Conservation (phyloP, 768 basidiomycete species). For the Lanmaoa pseudosensibilis region DNA sequence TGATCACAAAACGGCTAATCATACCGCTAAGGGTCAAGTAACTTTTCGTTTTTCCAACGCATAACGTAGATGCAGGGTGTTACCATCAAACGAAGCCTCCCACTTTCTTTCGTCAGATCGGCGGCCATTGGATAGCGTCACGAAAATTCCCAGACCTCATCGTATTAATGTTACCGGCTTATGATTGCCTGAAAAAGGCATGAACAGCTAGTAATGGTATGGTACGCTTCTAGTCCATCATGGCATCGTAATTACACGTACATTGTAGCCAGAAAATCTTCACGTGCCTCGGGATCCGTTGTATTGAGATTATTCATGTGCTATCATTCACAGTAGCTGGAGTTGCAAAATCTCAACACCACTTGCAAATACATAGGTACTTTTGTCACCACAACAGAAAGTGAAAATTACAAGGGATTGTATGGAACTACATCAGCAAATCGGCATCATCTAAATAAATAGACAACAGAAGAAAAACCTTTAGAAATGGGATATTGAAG, state of each 20-base stretch:
- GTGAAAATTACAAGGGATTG: not conserved
- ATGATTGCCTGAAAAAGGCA: too few relatives aligned
- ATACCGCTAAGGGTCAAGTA: not conserved
- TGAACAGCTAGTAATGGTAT: too few relatives aligned
- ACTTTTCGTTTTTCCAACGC: slow-evolving; percentile 15
- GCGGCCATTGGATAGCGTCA: not conserved
- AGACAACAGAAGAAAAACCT: not conserved
- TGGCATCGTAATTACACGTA: too few relatives aligned
- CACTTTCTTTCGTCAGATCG: not conserved
- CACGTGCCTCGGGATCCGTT: too few relatives aligned
- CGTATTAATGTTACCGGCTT: not conserved
- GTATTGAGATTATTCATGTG: too few relatives aligned
- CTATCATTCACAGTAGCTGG: too few relatives aligned
- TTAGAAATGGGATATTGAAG: not conserved
- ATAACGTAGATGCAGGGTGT: not conserved
- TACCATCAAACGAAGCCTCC: not conserved
- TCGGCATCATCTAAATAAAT: too few relatives aligned
- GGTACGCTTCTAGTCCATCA: too few relatives aligned
- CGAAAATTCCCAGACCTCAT: not conserved
- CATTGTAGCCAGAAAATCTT: too few relatives aligned
- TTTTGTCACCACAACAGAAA: too few relatives aligned
- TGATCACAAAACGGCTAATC: not conserved
- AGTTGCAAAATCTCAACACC: too few relatives aligned
- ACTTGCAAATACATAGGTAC: too few relatives aligned
- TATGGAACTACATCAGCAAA: not conserved